phyloP scores from a whole-genome alignment of 2,329 filamentous ascomycete genomes.

The Polytolypa hystricis region DNA sequence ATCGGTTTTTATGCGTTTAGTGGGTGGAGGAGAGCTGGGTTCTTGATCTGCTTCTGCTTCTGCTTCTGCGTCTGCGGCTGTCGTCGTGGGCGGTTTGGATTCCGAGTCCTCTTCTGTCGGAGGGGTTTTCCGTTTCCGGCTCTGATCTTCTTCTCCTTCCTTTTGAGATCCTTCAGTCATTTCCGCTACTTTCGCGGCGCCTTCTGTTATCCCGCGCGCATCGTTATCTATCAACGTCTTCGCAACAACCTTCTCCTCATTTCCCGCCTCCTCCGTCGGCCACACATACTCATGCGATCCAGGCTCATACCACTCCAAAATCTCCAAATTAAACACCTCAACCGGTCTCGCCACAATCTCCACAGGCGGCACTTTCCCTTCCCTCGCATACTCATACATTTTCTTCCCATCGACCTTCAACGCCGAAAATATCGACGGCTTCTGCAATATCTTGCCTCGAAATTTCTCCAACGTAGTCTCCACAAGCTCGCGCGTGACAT shows the following conservation, averaged over 20 bases:
- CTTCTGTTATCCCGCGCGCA: slow-evolving; percentile 12
- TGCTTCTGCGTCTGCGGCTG: neutral
- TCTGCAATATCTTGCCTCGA: slow-evolving; percentile 74
- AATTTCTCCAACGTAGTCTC: slow-evolving; percentile 66
- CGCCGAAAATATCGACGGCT: slow-evolving; percentile 85
- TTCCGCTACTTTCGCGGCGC: slow-evolving; percentile 9
- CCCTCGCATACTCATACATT: slow-evolving; percentile 88
- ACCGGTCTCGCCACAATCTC: slow-evolving; percentile 75
- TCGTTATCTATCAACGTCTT: slow-evolving; percentile 49
- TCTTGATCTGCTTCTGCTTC: neutral
- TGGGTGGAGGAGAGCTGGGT: neutral
- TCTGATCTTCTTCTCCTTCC: slow-evolving; percentile 6
- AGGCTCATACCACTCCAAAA: slow-evolving; percentile 74
- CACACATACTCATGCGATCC: slow-evolving; percentile 69
- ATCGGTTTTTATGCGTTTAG: slow-evolving; percentile 6
- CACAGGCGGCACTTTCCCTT: slow-evolving; percentile 73
- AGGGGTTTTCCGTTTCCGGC: neutral
- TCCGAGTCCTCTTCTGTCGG: slow-evolving; percentile 1
- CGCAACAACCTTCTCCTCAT: slow-evolving; percentile 63
- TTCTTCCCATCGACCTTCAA: slow-evolving; percentile 89
- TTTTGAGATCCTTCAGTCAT: slow-evolving; percentile 20
- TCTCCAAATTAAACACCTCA: slow-evolving; percentile 62
- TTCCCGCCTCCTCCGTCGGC: slow-evolving; percentile 67
- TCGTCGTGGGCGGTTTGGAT: neutral
- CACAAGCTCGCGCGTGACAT: slow-evolving; percentile 68